Evolutionary conservation across 2,329 filamentous ascomycete genomes (phyloP).

Genomic region (Hymenoscyphus repandus): DNA sequence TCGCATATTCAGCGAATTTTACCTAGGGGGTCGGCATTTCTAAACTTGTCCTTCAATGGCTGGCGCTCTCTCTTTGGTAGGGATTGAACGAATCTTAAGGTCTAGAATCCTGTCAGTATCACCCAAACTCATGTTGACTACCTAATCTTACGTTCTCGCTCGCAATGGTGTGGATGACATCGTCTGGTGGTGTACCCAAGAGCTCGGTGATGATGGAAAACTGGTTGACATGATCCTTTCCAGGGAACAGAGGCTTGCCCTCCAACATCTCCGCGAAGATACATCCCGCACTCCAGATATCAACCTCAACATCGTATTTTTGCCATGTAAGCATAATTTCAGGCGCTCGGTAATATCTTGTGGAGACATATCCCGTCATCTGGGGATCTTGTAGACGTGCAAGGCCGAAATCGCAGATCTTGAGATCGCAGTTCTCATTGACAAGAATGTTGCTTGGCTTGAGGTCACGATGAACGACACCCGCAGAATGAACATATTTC

Average conservation of each 20-base stretch:
- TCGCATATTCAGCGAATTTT: slow-evolving; percentile 18
- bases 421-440: slow-evolving; percentile 99
- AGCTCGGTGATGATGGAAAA: slow-evolving; percentile 99
- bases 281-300: slow-evolving; percentile 98
- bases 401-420: slow-evolving; percentile 98
- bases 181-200: slow-evolving; percentile 90
- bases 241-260: slow-evolving; percentile 95
- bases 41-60: slow-evolving; percentile 83
- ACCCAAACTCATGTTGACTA: neutral
- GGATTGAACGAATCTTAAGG: slow-evolving; percentile 93
- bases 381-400: slow-evolving; percentile 98
- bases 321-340: slow-evolving; percentile 99
- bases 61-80: slow-evolving; percentile 91
- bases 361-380: slow-evolving; percentile 99
- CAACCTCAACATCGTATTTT: slow-evolving; percentile 98
- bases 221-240: slow-evolving; percentile 99
- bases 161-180: slow-evolving; percentile 97
- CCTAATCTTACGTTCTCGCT: slow-evolving; percentile 77
- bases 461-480: slow-evolving; percentile 93
- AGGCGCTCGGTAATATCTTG: slow-evolving; percentile 94
- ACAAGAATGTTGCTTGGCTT: slow-evolving; percentile 99
- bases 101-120: slow-evolving; percentile 48
- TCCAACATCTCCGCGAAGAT: slow-evolving; percentile 99
- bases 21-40: slow-evolving; percentile 86
- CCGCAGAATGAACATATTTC: slow-evolving; percentile 98